Percentiles rank a stretch among this genome's conserved stretches.
These are phyloP conservation scores for Colletotrichum gigasporum DNA, from an alignment of 2,329 filamentous ascomycete genomes.

Conservation along the genomic window DNA sequence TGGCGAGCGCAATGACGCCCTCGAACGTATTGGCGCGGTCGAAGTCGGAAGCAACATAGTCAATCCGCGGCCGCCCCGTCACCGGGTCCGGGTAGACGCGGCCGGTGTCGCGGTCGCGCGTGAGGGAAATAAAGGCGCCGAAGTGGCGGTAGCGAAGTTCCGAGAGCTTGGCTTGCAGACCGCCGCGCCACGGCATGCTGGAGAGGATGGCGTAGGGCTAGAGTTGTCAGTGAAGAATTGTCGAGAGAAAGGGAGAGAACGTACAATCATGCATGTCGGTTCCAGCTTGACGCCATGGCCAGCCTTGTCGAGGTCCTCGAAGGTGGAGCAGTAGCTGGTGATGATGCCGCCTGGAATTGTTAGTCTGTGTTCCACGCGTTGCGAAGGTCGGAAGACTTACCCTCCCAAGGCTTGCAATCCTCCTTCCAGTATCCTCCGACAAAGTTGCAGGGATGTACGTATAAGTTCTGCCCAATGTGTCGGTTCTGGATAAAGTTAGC, in stretches of 20 bases:
- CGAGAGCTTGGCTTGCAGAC: slow-evolving; percentile 77
- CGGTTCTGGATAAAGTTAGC: slow-evolving; percentile 63
- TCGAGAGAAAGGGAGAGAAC: slow-evolving; percentile 33
- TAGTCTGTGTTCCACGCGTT: not conserved
- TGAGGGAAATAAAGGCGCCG: slow-evolving; percentile 77
- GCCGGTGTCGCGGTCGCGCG: slow-evolving; percentile 80
- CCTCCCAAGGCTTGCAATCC: slow-evolving; percentile 76
- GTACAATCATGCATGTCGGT: slow-evolving; percentile 73
- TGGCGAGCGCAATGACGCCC: slow-evolving; percentile 76
- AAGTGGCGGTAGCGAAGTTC: slow-evolving; percentile 75
- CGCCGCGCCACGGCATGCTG: slow-evolving; percentile 72
- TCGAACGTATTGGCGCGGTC: slow-evolving; percentile 79
- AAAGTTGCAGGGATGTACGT: slow-evolving; percentile 79
- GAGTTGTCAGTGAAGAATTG: slow-evolving; percentile 20
- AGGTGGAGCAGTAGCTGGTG: slow-evolving; percentile 79
- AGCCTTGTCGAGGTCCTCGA: slow-evolving; percentile 81
- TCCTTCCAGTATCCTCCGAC: slow-evolving; percentile 73
- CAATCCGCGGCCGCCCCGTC: slow-evolving; percentile 71
- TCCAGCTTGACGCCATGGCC: slow-evolving; percentile 89
- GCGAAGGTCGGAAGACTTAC: slow-evolving; percentile 37
- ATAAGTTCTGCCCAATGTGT: slow-evolving; percentile 83
- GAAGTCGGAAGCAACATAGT: slow-evolving; percentile 76
- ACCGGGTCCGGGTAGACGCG: slow-evolving; percentile 76
- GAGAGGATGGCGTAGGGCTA: slow-evolving; percentile 73
- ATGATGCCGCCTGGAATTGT: slow-evolving; percentile 73